Evolutionary conservation across 352 stramenopile genomes (phyloP).

Genomic region (Phytophthora sojae): DNA sequence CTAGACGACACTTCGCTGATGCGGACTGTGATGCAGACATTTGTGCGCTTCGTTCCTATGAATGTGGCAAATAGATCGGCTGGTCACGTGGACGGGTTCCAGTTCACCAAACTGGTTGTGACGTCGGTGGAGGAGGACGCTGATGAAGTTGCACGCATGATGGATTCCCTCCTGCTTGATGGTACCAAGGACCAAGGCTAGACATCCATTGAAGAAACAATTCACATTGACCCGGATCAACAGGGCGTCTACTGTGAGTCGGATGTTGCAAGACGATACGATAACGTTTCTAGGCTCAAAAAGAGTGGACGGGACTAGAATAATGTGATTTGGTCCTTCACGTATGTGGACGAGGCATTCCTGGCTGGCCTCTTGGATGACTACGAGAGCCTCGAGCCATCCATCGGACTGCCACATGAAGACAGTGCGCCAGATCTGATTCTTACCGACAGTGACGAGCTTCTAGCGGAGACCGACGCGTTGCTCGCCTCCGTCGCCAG

Average conservation of each 20-base stretch:
- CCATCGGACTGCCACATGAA: too few relatives aligned
- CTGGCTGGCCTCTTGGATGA: too few relatives aligned
- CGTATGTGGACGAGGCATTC: too few relatives aligned
- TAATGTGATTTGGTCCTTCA: too few relatives aligned
- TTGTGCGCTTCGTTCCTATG: constrained; percentile 32
- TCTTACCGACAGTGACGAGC: constrained; percentile 13
- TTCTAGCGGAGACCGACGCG: constrained; percentile 12
- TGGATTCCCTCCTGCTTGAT: constrained; percentile 33
- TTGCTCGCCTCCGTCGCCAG: not conserved
- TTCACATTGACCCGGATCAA: too few relatives aligned
- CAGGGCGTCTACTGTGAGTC: too few relatives aligned
- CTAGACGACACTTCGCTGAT: not conserved
- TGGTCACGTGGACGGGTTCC: constrained; percentile 8
- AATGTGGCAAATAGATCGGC: not conserved
- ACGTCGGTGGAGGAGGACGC: constrained; percentile 36
- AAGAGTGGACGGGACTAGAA: too few relatives aligned
- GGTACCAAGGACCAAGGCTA: not conserved
- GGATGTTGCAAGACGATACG: too few relatives aligned
- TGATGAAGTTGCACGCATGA: constrained; percentile 31
- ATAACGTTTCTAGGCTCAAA: too few relatives aligned
- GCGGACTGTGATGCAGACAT: constrained; percentile 31
- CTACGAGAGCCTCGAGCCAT: too few relatives aligned
- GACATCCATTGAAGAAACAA: too few relatives aligned
- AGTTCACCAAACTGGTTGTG: constrained; percentile 40
- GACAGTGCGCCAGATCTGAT: not conserved